Base-by-base conservation (phyloP, 495 filamentous ascomycete genomes). In the Sordaria brevicollis region DNA sequence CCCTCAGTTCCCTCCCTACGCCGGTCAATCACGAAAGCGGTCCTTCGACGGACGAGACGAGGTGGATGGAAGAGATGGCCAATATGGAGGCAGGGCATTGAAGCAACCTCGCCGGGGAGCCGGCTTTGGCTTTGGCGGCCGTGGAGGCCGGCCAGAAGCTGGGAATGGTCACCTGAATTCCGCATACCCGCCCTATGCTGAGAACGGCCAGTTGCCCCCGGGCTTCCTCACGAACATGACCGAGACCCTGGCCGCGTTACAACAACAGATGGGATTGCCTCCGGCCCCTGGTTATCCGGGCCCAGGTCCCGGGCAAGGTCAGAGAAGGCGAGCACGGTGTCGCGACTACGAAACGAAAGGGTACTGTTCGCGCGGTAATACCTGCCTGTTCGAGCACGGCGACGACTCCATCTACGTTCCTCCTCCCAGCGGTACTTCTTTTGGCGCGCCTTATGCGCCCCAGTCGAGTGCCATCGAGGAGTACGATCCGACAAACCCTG, bases 281-380 rank as follows among this genome's bases (percentile, higher is more conserved):
- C 25, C 49, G 49, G 11, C 49, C 13, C 87, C 89, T 21, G 83
- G 82, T 19, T 81, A 90, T 75, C 79, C 83, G 37, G 79, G 80
- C 17, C 81, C 87, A 76, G 78, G 68, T 67, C 69, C 71, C 73
- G 54, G 74, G 67, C 67, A 25, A 17, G 73, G 25, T 5, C 41
- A 43, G 17, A 79, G 75, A 69, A 82, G 78, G 75, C 82, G 82
- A 69, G 71, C 88, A 76, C 85, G 90, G 69, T 98, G 94, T 75
- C 88, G 89, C 54, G 93, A 97, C 77, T 98, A 93, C 76, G 94
- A 97, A 71, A 88, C 85, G 1, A 93, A 93, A 73, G 95, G 95
- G 0, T 96, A 90, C 72, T 98, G 94, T 74, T 87, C 91, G 36
- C 79, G 90, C 65, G 93, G 85, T 69, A 88, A 86, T 54, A 75